These are phyloP conservation scores for Paradendryphiella salina DNA, from an alignment of 2,329 filamentous ascomycete species.

Conservation along the genomic window DNA sequence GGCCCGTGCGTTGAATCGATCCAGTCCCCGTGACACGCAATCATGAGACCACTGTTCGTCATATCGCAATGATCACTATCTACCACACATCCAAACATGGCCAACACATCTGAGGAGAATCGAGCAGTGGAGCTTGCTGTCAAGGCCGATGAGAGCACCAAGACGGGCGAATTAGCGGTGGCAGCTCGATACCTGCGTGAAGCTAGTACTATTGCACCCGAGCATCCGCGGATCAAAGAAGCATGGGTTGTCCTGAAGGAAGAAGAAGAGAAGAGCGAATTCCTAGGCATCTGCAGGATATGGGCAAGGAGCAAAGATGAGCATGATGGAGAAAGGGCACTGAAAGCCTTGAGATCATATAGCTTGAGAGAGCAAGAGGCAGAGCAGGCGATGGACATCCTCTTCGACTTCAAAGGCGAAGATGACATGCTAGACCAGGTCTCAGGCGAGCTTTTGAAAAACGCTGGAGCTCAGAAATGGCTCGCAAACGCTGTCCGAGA, in stretches of 20 bases:
- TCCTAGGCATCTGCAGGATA: constrained; percentile 40
- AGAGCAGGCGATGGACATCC: constrained; percentile 46
- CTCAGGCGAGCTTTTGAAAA: constrained; percentile 44
- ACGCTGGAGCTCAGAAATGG: constrained; percentile 45
- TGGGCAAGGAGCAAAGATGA: constrained; percentile 45
- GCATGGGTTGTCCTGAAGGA: constrained; percentile 48
- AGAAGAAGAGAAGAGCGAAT: constrained; percentile 43
- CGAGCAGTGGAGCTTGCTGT: constrained; percentile 39
- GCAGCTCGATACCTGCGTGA: constrained; percentile 51
- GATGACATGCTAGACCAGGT: constrained; percentile 49
- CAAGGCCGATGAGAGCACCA: constrained; percentile 33
- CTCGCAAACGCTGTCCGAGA: constrained; percentile 46
- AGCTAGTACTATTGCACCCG: constrained; percentile 50
- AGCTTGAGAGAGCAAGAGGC: constrained; percentile 47
- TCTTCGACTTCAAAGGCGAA: constrained; percentile 49
- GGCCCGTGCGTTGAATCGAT: constrained; percentile 26
- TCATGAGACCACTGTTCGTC: constrained; percentile 18
- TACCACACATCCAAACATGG: constrained; percentile 27
- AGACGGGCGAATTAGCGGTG: constrained; percentile 42
- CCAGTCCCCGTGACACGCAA: constrained; percentile 24
- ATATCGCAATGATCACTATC: constrained; percentile 22
- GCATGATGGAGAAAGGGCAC: constrained; percentile 48
- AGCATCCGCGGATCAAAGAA: constrained; percentile 48
- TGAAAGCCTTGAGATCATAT: constrained; percentile 33
- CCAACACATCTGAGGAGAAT: constrained; percentile 34